These are phyloP conservation scores for Calonectria honghensis DNA, from an alignment of 2,329 filamentous ascomycete genomes.

Conservation along the genomic window DNA sequence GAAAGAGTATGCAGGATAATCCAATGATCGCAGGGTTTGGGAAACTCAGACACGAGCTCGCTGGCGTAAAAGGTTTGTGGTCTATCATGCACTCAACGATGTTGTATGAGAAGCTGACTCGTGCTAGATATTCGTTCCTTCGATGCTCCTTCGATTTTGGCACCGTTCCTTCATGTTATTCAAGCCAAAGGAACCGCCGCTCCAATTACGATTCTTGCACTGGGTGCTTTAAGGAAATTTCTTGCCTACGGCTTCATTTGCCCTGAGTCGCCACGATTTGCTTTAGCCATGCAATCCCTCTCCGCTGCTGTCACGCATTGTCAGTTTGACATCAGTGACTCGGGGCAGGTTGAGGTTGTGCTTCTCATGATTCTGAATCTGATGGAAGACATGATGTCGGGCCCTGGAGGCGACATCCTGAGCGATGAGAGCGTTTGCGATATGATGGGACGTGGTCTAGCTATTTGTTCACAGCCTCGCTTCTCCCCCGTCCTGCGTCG, in stretches of 20 bases:
- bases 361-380: conserved; percentile 94
- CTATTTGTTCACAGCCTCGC: conserved; percentile 95
- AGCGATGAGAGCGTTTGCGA: conserved; percentile 99
- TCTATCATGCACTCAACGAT: background rate
- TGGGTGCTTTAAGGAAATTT: conserved; percentile 97
- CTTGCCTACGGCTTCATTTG: conserved; percentile 95
- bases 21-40: conserved; percentile 97
- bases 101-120: conserved; percentile 40
- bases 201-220: conserved; percentile 94
- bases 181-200: conserved; percentile 97
- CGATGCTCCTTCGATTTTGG: conserved; percentile 90
- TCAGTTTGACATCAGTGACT: conserved; percentile 97
- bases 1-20: conserved; percentile 98
- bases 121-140: conserved; percentile 87
- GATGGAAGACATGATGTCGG: conserved; percentile 99
- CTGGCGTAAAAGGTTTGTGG: conserved; percentile 83
- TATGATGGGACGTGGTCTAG: conserved; percentile 99
- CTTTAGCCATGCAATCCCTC: conserved; percentile 93
- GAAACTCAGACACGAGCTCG: conserved; percentile 89
- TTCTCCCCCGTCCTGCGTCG: conserved; percentile 92
- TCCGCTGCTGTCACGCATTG: conserved; percentile 98
- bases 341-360: conserved; percentile 95
- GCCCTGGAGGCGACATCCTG: conserved; percentile 92
- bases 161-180: conserved; percentile 97
- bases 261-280: conserved; percentile 88